Conservation (phyloP, 2,329 filamentous ascomycete species). For the Whalleya microplaca region DNA sequence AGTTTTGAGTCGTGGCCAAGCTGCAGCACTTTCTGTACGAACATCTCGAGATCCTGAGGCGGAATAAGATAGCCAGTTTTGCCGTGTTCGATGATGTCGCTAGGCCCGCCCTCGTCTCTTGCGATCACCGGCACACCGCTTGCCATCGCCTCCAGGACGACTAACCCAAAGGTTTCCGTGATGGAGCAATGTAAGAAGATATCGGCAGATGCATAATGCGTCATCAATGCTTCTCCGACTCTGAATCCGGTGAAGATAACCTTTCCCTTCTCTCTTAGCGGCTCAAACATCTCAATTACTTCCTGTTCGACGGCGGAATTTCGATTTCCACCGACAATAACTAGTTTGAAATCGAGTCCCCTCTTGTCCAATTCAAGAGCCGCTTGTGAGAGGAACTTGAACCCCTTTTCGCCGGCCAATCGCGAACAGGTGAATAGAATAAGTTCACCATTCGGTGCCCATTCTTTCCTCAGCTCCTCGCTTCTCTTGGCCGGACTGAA, state of each 20-base stretch:
- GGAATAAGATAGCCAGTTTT: constrained; percentile 64
- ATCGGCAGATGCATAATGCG: constrained; percentile 69
- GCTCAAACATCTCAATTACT: constrained; percentile 62
- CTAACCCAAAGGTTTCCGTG: constrained; percentile 73
- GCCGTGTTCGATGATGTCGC: constrained; percentile 65
- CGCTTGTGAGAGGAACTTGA: constrained; percentile 65
- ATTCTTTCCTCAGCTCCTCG: constrained; percentile 52
- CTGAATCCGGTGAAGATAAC: constrained; percentile 71
- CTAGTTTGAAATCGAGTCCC: constrained; percentile 63
- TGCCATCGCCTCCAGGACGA: constrained; percentile 73
- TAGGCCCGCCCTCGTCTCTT: constrained; percentile 70
- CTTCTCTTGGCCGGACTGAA: constrained; percentile 61
- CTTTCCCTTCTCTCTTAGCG: constrained; percentile 50
- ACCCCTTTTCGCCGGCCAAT: constrained; percentile 72
- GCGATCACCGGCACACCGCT: constrained; percentile 71
- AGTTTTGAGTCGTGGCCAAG: constrained; percentile 51
- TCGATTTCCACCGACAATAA: constrained; percentile 70
- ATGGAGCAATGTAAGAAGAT: constrained; percentile 74
- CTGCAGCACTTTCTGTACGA: constrained; percentile 56
- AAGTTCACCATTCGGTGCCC: constrained; percentile 65
- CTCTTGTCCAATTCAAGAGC: constrained; percentile 57
- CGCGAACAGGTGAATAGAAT: constrained; percentile 69
- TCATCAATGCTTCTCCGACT: constrained; percentile 61
- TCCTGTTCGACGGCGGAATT: constrained; percentile 65
- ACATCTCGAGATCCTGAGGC: constrained; percentile 61